These are phyloP conservation scores for Cladosporium austrohemisphaericum DNA, from an alignment of 2,329 filamentous ascomycete genomes.

Conservation along the genomic window DNA sequence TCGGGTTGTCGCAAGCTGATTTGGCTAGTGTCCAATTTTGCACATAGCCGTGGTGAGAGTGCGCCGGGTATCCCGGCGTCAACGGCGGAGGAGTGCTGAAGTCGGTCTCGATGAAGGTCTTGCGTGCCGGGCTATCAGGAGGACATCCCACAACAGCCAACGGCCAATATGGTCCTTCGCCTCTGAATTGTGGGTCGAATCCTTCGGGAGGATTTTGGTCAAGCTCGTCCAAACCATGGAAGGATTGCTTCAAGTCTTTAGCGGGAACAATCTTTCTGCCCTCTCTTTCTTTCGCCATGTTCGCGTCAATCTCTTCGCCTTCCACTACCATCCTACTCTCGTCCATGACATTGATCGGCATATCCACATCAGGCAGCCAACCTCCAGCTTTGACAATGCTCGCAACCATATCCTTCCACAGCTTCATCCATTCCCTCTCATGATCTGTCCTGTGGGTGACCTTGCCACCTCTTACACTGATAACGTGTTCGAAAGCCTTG, in stretches of 20 bases:
- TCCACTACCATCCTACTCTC: slow-evolving; percentile 46
- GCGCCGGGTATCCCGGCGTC: slow-evolving; percentile 25
- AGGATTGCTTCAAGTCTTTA: slow-evolving; percentile 30
- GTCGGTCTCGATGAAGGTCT: slow-evolving; percentile 34
- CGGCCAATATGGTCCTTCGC: slow-evolving; percentile 40
- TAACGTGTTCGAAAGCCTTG: slow-evolving; percentile 35
- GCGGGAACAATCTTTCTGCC: slow-evolving; percentile 29
- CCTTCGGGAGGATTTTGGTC: slow-evolving; percentile 24
- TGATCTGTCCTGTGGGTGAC: slow-evolving; percentile 31
- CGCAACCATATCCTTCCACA: slow-evolving; percentile 41
- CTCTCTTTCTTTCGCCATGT: slow-evolving; percentile 33
- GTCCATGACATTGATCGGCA: slow-evolving; percentile 50
- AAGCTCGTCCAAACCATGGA: slow-evolving; percentile 26
- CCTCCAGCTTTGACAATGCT: slow-evolving; percentile 31
- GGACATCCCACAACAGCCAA: slow-evolving; percentile 41
- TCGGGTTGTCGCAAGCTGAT: slow-evolving; percentile 44
- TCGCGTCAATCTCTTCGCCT: slow-evolving; percentile 43
- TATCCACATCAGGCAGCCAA: slow-evolving; percentile 44
- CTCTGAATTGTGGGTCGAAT: slow-evolving; percentile 33
- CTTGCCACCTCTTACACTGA: slow-evolving; percentile 41
- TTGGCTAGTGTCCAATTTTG: slow-evolving; percentile 45
- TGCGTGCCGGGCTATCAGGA: slow-evolving; percentile 36
- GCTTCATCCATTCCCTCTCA: slow-evolving; percentile 36
- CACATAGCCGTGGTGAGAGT: slow-evolving; percentile 45
- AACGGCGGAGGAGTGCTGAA: slow-evolving; percentile 37